These are phyloP conservation scores for Cadophora sp. DNA, from an alignment of 2,329 filamentous ascomycete genomes.

Conservation along the genomic window DNA sequence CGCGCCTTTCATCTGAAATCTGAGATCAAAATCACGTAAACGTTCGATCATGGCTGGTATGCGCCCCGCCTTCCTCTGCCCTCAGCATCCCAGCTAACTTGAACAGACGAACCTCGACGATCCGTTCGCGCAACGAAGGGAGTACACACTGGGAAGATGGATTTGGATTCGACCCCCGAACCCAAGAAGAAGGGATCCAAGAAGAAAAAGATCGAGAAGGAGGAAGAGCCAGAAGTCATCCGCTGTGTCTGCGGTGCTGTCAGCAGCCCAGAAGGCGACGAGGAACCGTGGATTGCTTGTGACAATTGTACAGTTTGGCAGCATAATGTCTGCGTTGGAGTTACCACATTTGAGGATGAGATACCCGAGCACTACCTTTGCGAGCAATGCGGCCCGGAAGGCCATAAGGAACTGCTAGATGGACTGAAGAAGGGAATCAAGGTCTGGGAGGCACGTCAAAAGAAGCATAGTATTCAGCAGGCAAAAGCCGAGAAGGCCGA, in stretches of 20 bases:
- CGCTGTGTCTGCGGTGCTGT: constrained; percentile 92
- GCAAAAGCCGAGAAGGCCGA: constrained; percentile 60
- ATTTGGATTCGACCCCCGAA: constrained; percentile 68
- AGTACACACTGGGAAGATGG: constrained; percentile 88
- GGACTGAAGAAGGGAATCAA: constrained; percentile 82
- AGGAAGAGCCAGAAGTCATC: constrained; percentile 68
- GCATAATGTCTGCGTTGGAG: constrained; percentile 94
- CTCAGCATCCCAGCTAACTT: constrained; percentile 34
- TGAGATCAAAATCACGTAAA: constrained; percentile 30
- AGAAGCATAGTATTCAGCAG: constrained; percentile 62
- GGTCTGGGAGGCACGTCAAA: constrained; percentile 80
- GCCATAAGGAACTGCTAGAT: constrained; percentile 78
- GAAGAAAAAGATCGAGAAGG: constrained; percentile 59
- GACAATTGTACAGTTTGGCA: constrained; percentile 95
- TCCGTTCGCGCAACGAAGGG: constrained; percentile 97
- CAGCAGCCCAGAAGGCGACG: constrained; percentile 83
- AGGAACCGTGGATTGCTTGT: constrained; percentile 94
- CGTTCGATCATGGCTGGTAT: constrained; percentile 63
- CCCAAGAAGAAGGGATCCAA: constrained; percentile 56
- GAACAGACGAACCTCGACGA: constrained; percentile 81
- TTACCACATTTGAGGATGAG: constrained; percentile 77
- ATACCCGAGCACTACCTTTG: constrained; percentile 89
- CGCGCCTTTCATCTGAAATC: constrained; percentile 42
- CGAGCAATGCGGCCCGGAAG: constrained; percentile 84
- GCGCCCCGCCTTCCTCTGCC: constrained; percentile 37